These are phyloP conservation scores for Trypanosoma brucei DNA, from an alignment of 208 protist species.

Conservation along the genomic window DNA sequence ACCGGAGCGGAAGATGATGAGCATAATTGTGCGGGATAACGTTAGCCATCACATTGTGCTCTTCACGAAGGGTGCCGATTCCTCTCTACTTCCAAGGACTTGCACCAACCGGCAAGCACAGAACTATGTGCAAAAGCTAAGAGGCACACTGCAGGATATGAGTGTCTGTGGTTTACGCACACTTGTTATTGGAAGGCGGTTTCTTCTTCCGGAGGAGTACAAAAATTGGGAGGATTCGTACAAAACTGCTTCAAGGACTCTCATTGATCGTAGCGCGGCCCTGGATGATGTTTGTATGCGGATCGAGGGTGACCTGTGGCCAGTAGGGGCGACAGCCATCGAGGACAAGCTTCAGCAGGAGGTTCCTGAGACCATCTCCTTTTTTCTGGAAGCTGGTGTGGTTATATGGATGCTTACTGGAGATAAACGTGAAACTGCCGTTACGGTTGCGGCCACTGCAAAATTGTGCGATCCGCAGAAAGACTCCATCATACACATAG, in stretches of 20 bases:
- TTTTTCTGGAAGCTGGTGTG: conserved; percentile 91
- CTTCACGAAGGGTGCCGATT: conserved; percentile 90
- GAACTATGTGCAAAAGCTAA: conserved; percentile 34
- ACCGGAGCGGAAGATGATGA: conserved; percentile 90
- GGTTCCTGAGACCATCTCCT: conserved; percentile 90
- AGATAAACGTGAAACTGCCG: conserved; percentile 96
- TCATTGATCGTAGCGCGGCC: conserved; percentile 49
- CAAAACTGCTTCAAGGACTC: conserved; percentile 42
- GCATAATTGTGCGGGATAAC: conserved; percentile 75
- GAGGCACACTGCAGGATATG: conserved; percentile 69
- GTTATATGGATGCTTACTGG: conserved; percentile 97
- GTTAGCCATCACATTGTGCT: conserved; percentile 64
- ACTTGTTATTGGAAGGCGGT: conserved; percentile 73
- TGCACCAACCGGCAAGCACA: conserved; percentile 41
- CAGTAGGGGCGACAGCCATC: conserved; percentile 93
- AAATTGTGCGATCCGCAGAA: conserved; percentile 72
- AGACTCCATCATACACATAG: conserved; percentile 84
- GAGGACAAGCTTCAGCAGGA: conserved; percentile 97
- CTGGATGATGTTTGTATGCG: conserved; percentile 81
- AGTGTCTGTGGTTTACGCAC: conserved; percentile 77
- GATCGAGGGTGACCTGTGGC: conserved; percentile 85
- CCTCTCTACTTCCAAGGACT: conserved; percentile 58
- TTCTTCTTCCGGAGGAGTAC: conserved; percentile 54
- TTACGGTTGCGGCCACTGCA: conserved; percentile 83
- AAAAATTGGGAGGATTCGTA: conserved; percentile 59